Conservation (phyloP, 1,284 basidiomycete species). For the Sporisorium exsertum region DNA sequence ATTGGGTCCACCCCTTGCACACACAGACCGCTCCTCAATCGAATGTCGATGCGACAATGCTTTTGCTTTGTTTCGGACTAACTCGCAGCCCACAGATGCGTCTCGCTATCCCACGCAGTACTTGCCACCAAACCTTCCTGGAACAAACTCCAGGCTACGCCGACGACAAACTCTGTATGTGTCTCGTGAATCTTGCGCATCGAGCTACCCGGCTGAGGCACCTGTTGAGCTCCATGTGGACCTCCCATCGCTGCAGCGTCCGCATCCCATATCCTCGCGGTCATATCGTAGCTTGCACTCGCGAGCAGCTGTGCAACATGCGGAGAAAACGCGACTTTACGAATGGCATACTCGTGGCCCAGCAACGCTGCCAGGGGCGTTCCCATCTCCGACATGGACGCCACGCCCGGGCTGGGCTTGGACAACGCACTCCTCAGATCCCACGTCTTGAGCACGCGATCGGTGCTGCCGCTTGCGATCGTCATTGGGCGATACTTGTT, state of each 20-base stretch:
- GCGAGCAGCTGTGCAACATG: slow-evolving; percentile 82
- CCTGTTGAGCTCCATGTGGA: slow-evolving; percentile 71
- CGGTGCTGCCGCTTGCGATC: slow-evolving; percentile 83
- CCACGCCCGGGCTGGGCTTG: not conserved
- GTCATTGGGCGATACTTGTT: slow-evolving; percentile 87
- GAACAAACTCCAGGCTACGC: slow-evolving; percentile 84
- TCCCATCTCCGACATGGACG: slow-evolving; percentile 13
- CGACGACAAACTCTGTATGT: slow-evolving; percentile 95
- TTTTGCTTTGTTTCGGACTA: not conserved
- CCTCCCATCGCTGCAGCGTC: slow-evolving; percentile 42
- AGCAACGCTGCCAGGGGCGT: slow-evolving; percentile 52
- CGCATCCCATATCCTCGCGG: slow-evolving; percentile 80
- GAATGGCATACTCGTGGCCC: slow-evolving; percentile 72
- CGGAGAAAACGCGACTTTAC: slow-evolving; percentile 72
- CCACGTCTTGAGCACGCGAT: slow-evolving; percentile 83
- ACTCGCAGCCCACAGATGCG: slow-evolving; percentile 75
- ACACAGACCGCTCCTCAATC: too few species aligned
- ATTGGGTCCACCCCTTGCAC: too few species aligned
- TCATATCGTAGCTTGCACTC: slow-evolving; percentile 95
- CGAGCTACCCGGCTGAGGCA: slow-evolving; percentile 57
- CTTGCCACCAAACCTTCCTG: slow-evolving; percentile 86
- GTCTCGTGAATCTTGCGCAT: slow-evolving; percentile 78
- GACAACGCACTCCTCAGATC: slow-evolving; percentile 72
- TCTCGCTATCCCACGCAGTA: slow-evolving; percentile 88
- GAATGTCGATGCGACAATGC: too few species aligned